Evolutionary conservation across 2,329 filamentous ascomycete species (phyloP).

Genomic region (Raffaelea ambrosiae): DNA sequence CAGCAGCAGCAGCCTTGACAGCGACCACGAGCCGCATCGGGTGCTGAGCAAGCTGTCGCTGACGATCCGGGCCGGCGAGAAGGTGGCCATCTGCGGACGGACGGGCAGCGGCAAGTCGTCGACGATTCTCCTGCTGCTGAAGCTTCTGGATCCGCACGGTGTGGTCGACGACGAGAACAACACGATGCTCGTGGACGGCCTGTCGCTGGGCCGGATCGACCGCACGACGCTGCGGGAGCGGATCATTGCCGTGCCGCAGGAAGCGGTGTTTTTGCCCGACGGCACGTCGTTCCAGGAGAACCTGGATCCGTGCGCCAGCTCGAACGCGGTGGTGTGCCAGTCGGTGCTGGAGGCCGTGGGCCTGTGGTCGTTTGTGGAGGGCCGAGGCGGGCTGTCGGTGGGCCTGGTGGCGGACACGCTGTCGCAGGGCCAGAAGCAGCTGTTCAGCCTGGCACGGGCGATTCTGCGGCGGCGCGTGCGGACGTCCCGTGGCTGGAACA

Average conservation of each 20-base stretch:
- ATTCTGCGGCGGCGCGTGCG: conserved; percentile 32
- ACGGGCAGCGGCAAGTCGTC: conserved; percentile 37
- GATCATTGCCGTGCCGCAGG: conserved; percentile 45
- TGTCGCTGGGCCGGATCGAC: conserved; percentile 27
- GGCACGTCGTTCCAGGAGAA: conserved; percentile 28
- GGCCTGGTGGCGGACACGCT: conserved; percentile 38
- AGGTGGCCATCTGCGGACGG: conserved; percentile 35
- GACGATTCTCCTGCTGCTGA: conserved; percentile 28
- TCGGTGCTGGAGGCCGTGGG: conserved; percentile 26
- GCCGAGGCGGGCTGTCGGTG: conserved; percentile 15
- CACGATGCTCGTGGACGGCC: conserved; percentile 34
- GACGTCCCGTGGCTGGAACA: background rate
- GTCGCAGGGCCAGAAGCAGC: conserved; percentile 52
- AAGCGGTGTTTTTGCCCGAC: conserved; percentile 40
- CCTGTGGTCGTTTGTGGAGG: conserved; percentile 21
- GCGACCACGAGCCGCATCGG: conserved; percentile 13
- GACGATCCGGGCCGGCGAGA: conserved; percentile 22
- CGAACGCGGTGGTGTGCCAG: conserved; percentile 22
- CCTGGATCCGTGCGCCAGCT: conserved; percentile 29
- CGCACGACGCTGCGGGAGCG: conserved; percentile 33
- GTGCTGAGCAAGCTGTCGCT: conserved; percentile 17
- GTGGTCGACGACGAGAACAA: conserved; percentile 22
- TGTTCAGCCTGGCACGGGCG: conserved; percentile 54
- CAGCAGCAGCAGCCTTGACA: conserved; percentile 3
- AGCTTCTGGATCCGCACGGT: conserved; percentile 28